Base-by-base conservation (phyloP, 1,284 basidiomycete genomes). In the Malassezia obtusa region DNA sequence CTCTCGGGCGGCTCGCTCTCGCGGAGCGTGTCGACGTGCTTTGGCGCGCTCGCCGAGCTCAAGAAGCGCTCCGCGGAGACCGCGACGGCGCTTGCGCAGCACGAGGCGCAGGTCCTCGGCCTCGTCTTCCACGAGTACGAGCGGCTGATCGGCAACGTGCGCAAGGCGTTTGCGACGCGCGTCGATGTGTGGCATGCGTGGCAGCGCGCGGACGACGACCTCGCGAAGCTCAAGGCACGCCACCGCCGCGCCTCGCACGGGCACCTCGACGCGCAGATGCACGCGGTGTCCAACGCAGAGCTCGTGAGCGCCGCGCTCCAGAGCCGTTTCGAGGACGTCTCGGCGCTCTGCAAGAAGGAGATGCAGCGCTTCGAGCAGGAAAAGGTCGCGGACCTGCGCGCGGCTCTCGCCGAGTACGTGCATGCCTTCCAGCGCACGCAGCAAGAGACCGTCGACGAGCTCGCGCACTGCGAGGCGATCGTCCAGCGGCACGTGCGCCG, bases 321-420 rank as follows among this genome's bases (percentile, higher is more conserved):
- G 64, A 81, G 83, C 49, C 87, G 94, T 59, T 98, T 88, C 69
- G 89, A 95, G 40, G 81, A 85, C 26, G 84, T 87, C 6, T 86
- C 88, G 25, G 84, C 84, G 61, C 77, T 94, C 24, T 84, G 90
- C 67, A 96, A 96, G 76, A 77, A 80, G 4, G 94, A 99, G 76
- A 84, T 94, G 66, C 83, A 83, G n/a, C 79, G 90, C 30, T 95
- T 98, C 70, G 92, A 99, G 76, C 81, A 84, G 67, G 91, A 95
- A 75, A 82, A 90, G 39, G 82, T 96, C 26, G 83, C 87, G 41
- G 89, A 92, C 68, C 88, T 92, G 73, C 89, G 87, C 71, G 77
- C 79, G 30, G 79, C 83, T 2, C 74, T 92, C 52, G 84, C 85
- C 64, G 78, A 78, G 1, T 89, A 87, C 75, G 75, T 91, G 54